A percentile compares a stretch with the other conserved stretches of the same genome.
phyloP scores from a whole-genome alignment of 1,284 basidiomycete genomes.

The Malassezia psittaci region DNA sequence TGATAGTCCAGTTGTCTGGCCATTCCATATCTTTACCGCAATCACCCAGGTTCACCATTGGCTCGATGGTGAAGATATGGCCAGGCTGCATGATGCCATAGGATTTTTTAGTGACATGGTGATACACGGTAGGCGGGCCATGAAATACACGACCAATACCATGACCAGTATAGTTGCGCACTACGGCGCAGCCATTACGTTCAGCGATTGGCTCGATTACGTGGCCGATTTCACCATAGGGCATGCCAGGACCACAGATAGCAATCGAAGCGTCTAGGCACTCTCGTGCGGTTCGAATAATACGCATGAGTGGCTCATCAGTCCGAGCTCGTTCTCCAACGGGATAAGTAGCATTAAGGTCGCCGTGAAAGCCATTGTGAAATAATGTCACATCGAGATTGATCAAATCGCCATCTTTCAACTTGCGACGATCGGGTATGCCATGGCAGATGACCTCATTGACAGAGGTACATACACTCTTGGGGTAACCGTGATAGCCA shows the following conservation, averaged over 20 bases:
- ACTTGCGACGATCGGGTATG: slow-evolving; percentile 38
- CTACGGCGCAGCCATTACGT: slow-evolving; percentile 56
- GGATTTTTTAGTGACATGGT: slow-evolving; percentile 51
- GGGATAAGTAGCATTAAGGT: slow-evolving; percentile 43
- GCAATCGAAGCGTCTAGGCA: slow-evolving; percentile 64
- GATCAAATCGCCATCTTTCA: slow-evolving; percentile 32
- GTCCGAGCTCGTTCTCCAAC: slow-evolving; percentile 35
- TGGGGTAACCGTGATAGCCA: slow-evolving; percentile 84
- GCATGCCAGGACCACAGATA: slow-evolving; percentile 65
- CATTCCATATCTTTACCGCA: slow-evolving; percentile 38
- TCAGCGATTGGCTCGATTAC: slow-evolving; percentile 58
- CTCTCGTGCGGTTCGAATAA: slow-evolving; percentile 35
- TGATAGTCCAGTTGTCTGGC: slow-evolving; percentile 46
- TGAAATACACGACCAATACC: slow-evolving; percentile 79
- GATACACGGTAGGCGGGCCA: slow-evolving; percentile 70
- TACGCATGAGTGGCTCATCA: slow-evolving; percentile 29
- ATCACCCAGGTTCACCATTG: slow-evolving; percentile 43
- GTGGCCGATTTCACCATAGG: slow-evolving; percentile 63
- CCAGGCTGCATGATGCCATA: slow-evolving; percentile 44
- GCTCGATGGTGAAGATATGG: slow-evolving; percentile 35
- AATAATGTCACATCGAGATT: slow-evolving; percentile 56
- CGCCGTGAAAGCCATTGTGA: slow-evolving; percentile 46
- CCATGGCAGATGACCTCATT: slow-evolving; percentile 97
- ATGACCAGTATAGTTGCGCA: slow-evolving; percentile 68
- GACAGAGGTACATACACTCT: slow-evolving; percentile 85